Conservation (phyloP, 2,329 filamentous ascomycete genomes). For the Pseudogymnoascus sp. region DNA sequence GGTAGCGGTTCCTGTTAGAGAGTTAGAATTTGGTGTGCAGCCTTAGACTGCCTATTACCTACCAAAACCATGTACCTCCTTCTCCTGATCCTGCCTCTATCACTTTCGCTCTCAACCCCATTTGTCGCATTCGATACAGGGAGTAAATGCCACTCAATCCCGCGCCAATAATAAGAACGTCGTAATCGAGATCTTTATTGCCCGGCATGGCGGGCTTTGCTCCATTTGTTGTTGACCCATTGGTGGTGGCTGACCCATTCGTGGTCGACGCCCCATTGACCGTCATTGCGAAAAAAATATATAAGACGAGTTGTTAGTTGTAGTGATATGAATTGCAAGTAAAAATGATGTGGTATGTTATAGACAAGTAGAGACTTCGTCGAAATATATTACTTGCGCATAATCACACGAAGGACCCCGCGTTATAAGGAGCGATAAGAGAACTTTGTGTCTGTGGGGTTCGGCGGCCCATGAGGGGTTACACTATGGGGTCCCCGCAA, state of each 20-base stretch:
- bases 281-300: neutral
- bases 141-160: conserved; percentile 35
- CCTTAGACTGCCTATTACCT: neutral
- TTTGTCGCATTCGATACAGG: conserved; percentile 33
- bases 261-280: neutral
- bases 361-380: neutral
- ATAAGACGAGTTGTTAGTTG: neutral
- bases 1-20: conserved; percentile 29
- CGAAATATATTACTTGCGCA: neutral
- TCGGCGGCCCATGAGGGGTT: neutral
- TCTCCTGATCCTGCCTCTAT: conserved; percentile 34
- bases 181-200: conserved; percentile 18
- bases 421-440: conserved; percentile 3
- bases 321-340: neutral
- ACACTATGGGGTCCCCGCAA: neutral
- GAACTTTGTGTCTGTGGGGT: neutral
- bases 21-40: neutral
- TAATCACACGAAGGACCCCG: neutral
- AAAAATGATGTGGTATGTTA: neutral
- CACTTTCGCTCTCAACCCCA: conserved; percentile 29
- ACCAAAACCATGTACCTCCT: conserved; percentile 40
- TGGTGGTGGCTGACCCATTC: neutral
- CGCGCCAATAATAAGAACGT: conserved; percentile 33
- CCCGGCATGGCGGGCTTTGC: neutral
- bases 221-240: neutral